Conservation (phyloP, 2,329 filamentous ascomycete genomes). For the Colletotrichum sidae region DNA sequence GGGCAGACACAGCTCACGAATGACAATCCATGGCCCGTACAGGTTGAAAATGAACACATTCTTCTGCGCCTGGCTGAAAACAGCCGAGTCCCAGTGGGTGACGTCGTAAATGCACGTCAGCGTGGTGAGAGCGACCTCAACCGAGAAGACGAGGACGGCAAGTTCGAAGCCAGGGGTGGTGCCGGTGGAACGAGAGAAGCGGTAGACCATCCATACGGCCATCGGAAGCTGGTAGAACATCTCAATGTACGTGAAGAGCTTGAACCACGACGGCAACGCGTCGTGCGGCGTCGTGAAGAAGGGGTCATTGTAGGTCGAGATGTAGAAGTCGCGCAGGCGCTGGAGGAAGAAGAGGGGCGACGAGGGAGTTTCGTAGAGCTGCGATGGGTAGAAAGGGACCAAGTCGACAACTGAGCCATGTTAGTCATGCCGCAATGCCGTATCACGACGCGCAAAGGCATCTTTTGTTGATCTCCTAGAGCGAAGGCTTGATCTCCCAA, state of each 20-base stretch:
- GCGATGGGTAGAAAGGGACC: constrained; percentile 62
- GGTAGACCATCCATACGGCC: constrained; percentile 58
- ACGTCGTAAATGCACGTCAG: constrained; percentile 63
- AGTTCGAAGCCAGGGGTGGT: constrained; percentile 58
- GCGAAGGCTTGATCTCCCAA: neutral
- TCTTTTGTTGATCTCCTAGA: neutral
- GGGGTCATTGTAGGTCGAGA: constrained; percentile 62
- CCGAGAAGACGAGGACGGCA: constrained; percentile 61
- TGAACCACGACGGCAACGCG: constrained; percentile 60
- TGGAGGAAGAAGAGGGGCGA: constrained; percentile 62
- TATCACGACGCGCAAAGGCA: neutral
- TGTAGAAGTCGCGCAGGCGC: constrained; percentile 59
- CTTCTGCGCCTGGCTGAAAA: constrained; percentile 59
- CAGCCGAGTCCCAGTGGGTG: constrained; percentile 58
- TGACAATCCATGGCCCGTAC: constrained; percentile 62
- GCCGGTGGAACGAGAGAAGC: constrained; percentile 46
- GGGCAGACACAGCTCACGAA: constrained; percentile 58
- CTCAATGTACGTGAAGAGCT: constrained; percentile 63
- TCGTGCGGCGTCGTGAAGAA: constrained; percentile 56
- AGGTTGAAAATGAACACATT: constrained; percentile 58
- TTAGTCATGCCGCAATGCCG: constrained; percentile 6
- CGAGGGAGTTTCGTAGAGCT: constrained; percentile 54
- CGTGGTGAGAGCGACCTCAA: constrained; percentile 64
- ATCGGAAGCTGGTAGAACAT: constrained; percentile 62
- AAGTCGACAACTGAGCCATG: constrained; percentile 62